Base-by-base conservation (phyloP, 1,284 basidiomycete genomes). In the Anthracocystis walkeri region DNA sequence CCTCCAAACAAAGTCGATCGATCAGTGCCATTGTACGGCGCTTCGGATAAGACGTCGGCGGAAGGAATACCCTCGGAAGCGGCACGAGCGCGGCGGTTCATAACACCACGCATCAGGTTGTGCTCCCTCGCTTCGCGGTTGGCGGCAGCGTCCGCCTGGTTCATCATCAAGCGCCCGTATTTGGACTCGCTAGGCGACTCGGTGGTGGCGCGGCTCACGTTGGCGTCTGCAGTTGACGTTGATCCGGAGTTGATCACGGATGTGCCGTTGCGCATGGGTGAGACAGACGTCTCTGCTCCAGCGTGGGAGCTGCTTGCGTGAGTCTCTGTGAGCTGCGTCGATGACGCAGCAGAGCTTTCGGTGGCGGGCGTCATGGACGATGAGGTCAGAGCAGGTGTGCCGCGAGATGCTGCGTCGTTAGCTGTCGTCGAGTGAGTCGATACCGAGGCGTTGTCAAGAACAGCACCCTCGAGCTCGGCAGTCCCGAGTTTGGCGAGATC, bases 31-130 rank as follows among this genome's bases (percentile, higher is more conserved):
- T 23, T 41, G 50, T 31, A 55, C 1, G 71, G 58, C 8, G 58
- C 66, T 49, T 68, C 71, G 8, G 67, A 31, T 25, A 58, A 4
- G 14, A 54, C 38, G 7, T 41, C 42, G 7, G 67, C 25, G 2
- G 66, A 70, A 7, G 72, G 63, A 14, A 75, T 58, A 23, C 72
- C 72, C 31, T 75, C 72, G 45, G 72, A 75, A 27, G 72, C 72
- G 12, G 72, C 72, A 18, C 72, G 61, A 33, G 63, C 54, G 7
- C 72, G 58, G 14, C 67, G 66, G 23, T 75, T 65, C 48, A 63
- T 66, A 3, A 52, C 57, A 16, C 72, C 66, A 5, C 66, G 72
- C 66, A 66, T 65, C 51, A 75, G 38, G 29, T 63, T 67, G 2
- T 63, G 63, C 51, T 70, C 66, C 35, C 58, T 42, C 10, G 44